Conservation (phyloP, 768 basidiomycete species). For the Trametes elegans region DNA sequence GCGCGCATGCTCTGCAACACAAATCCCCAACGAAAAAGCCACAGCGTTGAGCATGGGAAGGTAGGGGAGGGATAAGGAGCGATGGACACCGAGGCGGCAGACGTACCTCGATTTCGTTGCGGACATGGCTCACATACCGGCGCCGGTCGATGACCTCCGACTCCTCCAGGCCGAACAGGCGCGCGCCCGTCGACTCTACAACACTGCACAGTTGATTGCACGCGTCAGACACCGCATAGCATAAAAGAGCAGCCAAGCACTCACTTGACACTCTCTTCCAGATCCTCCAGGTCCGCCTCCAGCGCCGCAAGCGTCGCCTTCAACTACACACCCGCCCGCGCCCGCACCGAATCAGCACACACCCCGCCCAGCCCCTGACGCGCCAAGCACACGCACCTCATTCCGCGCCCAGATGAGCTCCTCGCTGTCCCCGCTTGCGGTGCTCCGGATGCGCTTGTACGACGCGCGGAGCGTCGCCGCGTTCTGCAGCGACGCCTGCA, state of each 20-base stretch:
- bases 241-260: constrained; percentile 16
- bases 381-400: constrained; percentile 49
- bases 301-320: constrained; percentile 73
- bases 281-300: constrained; percentile 85
- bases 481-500: constrained; percentile 70
- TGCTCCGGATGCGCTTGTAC: constrained; percentile 75
- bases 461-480: constrained; percentile 72
- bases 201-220: constrained; percentile 47
- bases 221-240: background rate
- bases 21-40: constrained; percentile 24
- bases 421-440: constrained; percentile 70
- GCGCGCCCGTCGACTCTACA: constrained; percentile 81
- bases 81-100: background rate
- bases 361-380: background rate
- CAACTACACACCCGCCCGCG: constrained; percentile 37
- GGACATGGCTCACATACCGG: constrained; percentile 72
- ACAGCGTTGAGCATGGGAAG: background rate
- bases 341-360: background rate
- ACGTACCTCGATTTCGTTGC: constrained; percentile 75
- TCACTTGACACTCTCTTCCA: constrained; percentile 93
- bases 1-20: constrained; percentile 74
- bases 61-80: background rate
- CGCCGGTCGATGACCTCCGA: constrained; percentile 73
- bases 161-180: constrained; percentile 80
- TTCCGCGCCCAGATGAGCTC: constrained; percentile 78